A percentile compares a stretch with the other conserved stretches of the same genome.
Conservation (phyloP, 352 stramenopile species). For the Blastocystis hominis region DNA sequence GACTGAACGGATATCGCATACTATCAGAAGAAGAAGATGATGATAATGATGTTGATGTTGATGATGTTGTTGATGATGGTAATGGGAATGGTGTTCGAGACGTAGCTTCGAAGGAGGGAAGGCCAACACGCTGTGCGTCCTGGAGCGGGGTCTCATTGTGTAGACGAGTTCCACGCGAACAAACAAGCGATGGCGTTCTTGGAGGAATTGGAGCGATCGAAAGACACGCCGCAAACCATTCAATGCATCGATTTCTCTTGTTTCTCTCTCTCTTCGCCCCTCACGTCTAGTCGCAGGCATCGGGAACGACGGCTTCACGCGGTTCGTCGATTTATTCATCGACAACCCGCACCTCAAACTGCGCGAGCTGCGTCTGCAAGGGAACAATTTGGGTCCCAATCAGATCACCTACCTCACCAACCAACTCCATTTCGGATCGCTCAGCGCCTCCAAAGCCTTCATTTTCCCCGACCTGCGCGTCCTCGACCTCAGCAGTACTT, state of each 20-base stretch:
- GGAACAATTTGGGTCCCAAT: neutral
- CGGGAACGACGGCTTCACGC: conserved; percentile 16
- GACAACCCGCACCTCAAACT: neutral
- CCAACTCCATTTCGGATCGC: neutral
- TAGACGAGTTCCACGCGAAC: neutral
- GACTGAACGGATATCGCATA: neutral
- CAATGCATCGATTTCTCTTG: conserved; percentile 4
- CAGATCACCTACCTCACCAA: conserved; percentile 42
- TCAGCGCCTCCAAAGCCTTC: neutral
- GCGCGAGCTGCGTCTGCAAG: neutral
- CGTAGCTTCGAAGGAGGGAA: too few relatives aligned
- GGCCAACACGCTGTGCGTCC: neutral
- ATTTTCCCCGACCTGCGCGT: conserved; percentile 15
- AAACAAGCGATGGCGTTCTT: neutral
- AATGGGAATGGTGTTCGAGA: too few relatives aligned
- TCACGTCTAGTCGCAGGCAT: neutral
- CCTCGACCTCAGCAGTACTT: conserved; percentile 13
- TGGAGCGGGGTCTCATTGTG: neutral
- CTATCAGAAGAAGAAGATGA: neutral
- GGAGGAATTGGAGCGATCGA: neutral
- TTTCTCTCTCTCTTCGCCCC: neutral
- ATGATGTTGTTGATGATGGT: too few relatives aligned
- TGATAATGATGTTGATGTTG: too few relatives aligned
- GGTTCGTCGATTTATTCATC: conserved; percentile 4
- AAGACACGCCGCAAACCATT: neutral